Evolutionary conservation across 2,329 filamentous ascomycete species (phyloP).

Genomic region (Arthrobotrys pseudoclavata): DNA sequence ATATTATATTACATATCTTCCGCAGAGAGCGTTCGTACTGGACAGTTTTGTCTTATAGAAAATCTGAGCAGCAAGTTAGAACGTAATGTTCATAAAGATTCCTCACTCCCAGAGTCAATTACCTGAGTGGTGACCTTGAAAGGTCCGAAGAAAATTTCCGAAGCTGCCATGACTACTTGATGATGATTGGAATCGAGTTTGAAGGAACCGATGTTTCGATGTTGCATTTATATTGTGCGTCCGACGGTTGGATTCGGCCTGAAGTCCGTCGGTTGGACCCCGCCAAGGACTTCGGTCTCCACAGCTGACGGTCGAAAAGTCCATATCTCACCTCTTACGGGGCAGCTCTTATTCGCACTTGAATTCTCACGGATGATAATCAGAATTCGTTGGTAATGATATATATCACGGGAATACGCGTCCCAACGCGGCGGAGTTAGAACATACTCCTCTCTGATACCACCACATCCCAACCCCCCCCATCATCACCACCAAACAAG

Average conservation of each 20-base stretch:
- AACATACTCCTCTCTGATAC: neutral
- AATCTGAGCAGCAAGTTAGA: slow-evolving; percentile 25
- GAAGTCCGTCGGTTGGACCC: neutral
- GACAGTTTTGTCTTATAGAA: slow-evolving; percentile 55
- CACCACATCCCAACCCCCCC: neutral
- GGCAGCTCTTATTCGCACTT: no score
- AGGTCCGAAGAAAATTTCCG: slow-evolving; percentile 56
- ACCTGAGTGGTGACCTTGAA: slow-evolving; percentile 58
- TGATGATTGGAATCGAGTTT: neutral
- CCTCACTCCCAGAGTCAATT: neutral
- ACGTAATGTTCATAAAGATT: neutral
- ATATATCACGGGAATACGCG: neutral
- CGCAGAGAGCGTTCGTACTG: slow-evolving; percentile 18
- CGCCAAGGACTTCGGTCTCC: slow-evolving; percentile 2
- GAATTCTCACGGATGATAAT: neutral
- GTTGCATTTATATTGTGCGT: neutral
- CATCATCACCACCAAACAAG: neutral
- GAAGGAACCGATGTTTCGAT: no score
- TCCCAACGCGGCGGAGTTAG: neutral
- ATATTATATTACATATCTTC: neutral
- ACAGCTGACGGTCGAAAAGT: neutral
- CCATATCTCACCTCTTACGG: neutral
- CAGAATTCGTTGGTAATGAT: neutral
- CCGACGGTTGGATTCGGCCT: slow-evolving; percentile 8
- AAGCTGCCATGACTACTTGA: slow-evolving; percentile 42